Evolutionary conservation across 2,329 filamentous ascomycete species (phyloP), one percentile per base, ranked within the genome.

Genomic region (Leptographium wingfieldii): DNA sequence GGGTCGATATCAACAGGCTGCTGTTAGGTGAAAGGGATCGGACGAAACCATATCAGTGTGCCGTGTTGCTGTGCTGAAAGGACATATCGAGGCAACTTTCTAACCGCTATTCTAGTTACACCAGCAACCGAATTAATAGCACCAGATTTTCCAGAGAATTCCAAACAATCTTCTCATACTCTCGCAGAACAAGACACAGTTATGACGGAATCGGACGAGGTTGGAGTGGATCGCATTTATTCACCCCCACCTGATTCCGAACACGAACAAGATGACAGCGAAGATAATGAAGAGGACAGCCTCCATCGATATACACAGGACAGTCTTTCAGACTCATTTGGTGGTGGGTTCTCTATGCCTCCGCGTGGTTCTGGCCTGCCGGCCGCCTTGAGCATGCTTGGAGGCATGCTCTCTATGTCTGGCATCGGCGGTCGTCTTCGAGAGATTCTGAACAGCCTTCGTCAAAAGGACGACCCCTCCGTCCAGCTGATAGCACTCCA

Each of bases 341-440:
- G 81, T 49, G 46, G 54, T n/a, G 79, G 78, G 16, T 90, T 96
- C 64, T 85, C 88, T 43, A 83, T 86, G 51, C 80, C 81, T 54
- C 80, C 80, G 60, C 77, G 81, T 11, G 79, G 83, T 19, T 79
- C 84, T 58, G 83, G 84, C 22, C 76, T 97, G 33, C 89, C 90
- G 7, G 88, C 78, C 68, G 95, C 91, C 16, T 79, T 99, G 22
- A 81, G 92, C 69, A 91, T 92, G 22, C 76, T 99, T 65, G 95
- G 85, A 58, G 92, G 92, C 64, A 95, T 96, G 82, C 91, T 96
- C 80, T 88, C 89, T 81, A 92, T 96, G 82, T 88, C 89, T 2
- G 88, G 92, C 48, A 85, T 92, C 61, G 87, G 89, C 27, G 80
- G 84, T 48, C 85, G 91, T 64, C 77, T 99, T 56, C 83, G 92